Base-by-base conservation (phyloP, 495 filamentous ascomycete species). In the Friedmanniomyces endolithicus region DNA sequence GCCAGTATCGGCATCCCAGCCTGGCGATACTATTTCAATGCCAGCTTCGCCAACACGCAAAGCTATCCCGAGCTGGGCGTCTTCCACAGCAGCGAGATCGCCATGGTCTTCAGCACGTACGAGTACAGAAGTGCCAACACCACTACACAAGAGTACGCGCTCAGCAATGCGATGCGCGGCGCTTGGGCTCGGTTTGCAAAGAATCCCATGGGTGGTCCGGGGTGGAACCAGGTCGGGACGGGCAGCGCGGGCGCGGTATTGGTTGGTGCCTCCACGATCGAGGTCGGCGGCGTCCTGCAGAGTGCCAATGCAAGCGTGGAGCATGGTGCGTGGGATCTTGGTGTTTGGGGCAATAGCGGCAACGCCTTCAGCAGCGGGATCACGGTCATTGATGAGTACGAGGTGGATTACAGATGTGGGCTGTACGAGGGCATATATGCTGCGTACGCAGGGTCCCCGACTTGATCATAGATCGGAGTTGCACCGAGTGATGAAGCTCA, bases 21-120 rank as follows among this genome's bases (percentile, higher is more conserved):
- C 35, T 67, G 63, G 63, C 50, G 64, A 14, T 65, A 57, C 47
- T 57, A 54, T 31, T 64, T 56, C 59, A 64, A 65, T 45, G 64
- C 63, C 37, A 59, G 60, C 17, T 67, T 67, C 49, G 50, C 57
- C 6, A 67, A 67, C 41, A 52, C 51, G 24, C 55, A 63, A 20
- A 11, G 23, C 8, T 65, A 62, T 47, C 55, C 57, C 6, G 50
- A 49, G 6, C 22, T 55, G 2, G 63, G 60, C 23, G 64, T 59
- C 0, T 67, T 55, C 27, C 64, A 67, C 52, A 25, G 53, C 1
- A 50, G 39, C 35, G 64, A 67, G 49, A 61, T 65, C 33, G 35
- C 53, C 24, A 34, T 59, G 12, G 53, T 63, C 22, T 67, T 65
- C 35, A 45, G 57, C 9, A 65, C 63, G 11, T 64, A 63, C 52